Conservation (phyloP, 164 flowering plant genomes). For the Aristolochia californica region DNA sequence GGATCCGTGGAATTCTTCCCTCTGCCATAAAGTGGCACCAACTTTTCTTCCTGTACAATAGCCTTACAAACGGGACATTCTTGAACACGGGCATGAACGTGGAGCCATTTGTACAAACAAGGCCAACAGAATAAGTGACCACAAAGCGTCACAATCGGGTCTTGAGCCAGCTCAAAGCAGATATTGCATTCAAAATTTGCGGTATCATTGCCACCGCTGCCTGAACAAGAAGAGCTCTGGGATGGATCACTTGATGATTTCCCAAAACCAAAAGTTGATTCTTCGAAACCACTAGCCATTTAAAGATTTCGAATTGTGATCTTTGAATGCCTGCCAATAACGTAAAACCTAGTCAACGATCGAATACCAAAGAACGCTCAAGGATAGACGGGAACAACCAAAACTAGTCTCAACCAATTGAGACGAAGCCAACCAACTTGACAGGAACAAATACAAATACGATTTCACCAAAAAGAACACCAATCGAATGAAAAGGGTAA, state of each 20-base stretch:
- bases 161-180: slow-evolving; percentile 74
- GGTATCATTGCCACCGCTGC: slow-evolving; percentile 30
- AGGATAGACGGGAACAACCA: no score
- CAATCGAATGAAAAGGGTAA: no score
- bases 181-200: slow-evolving; percentile 72
- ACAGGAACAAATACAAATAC: no score
- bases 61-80: slow-evolving; percentile 86
- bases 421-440: no score
- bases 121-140: slow-evolving; percentile 86
- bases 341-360: no score
- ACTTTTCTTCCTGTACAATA: slow-evolving; percentile 50
- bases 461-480: no score
- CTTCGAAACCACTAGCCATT: slow-evolving; percentile 4
- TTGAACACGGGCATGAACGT: slow-evolving; percentile 45
- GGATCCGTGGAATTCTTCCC: slow-evolving; percentile 55
- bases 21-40: slow-evolving; percentile 74
- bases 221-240: slow-evolving; percentile 32
- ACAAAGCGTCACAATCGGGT: slow-evolving; percentile 67
- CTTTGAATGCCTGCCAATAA: no score
- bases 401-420: no score
- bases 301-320: neutral
- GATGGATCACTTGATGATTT: slow-evolving; percentile 32
- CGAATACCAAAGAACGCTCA: no score
- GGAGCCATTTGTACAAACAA: slow-evolving; percentile 70
- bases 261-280: slow-evolving; percentile 27